Base-by-base conservation (phyloP, 305 asterid genomes). In the Fraxinus angustifolia region DNA sequence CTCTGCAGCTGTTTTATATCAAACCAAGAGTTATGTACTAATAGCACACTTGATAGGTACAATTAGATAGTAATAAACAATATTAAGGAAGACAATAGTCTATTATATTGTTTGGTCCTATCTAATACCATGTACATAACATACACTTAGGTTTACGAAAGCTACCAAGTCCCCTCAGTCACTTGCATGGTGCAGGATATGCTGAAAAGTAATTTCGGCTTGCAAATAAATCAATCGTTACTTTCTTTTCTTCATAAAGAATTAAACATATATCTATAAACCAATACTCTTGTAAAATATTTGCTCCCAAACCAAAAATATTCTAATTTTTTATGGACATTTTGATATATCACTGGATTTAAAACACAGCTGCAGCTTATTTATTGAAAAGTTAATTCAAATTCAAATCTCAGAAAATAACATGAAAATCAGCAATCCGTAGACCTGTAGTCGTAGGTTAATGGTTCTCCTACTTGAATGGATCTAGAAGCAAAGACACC, bases 401-500 rank as follows among this genome's bases (percentile, higher is more conserved):
- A 60, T 31, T 58, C 65, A 76, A 40, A 67, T 77, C 58, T 10
- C 14, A 4, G 78, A 53, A 65, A 56, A 30, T 38, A 72, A 40
- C 70, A 58, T 16, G 73, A 48, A 60, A 65, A 74, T 58, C 40
- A 67, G 80, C 38, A 78, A 77, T 14, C 58, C 12, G 42, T 77
- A 76, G 88, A 95, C 99, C 94, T 86, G 84, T 95, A 95, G 85
- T 95, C 98, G 31, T 95, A 95, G 80, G 99, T 93, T 82, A 95
- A 84, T 50, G 97, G 92, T 82, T 95, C 98, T 84, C 97, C 99
- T 82, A 82, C 90, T 86, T 89, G 86, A 83, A 95, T 92, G 73
- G 87, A 82, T 83, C 87, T 88, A 77, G 94, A 88, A 34, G 99
- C 98, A 89, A 95, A 95, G 81, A 95, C 93, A 33, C 99, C 99